Percentiles rank a stretch among this genome's conserved stretches.
phyloP scores from a whole-genome alignment of 257 asterid genomes.

The Solanum bulbocastanum region DNA sequence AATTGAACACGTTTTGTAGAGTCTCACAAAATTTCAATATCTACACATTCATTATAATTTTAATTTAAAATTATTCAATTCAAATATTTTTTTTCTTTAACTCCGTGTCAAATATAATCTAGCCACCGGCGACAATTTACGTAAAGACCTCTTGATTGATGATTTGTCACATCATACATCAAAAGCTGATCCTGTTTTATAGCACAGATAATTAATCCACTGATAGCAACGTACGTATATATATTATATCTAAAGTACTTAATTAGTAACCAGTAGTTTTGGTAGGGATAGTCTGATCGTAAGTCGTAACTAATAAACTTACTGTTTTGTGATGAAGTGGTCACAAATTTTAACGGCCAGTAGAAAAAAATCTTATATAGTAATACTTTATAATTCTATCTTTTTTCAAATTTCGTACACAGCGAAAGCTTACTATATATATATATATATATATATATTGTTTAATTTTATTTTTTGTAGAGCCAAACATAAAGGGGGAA shows the following conservation, averaged over 20 bases:
- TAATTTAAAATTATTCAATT: accelerated
- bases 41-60: neutral
- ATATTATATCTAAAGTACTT: neutral
- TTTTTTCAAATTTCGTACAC: neutral
- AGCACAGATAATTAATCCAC: neutral
- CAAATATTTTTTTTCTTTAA: too few relatives aligned
- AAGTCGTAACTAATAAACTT: neutral
- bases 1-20: too few relatives aligned
- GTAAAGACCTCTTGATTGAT: neutral
- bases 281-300: too few relatives aligned
- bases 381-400: neutral
- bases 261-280: neutral
- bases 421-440: neutral
- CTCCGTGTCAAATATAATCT: neutral
- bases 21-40: too few relatives aligned
- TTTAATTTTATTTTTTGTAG: too few relatives aligned
- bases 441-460: too few relatives aligned
- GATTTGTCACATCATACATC: neutral
- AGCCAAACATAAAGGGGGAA: neutral
- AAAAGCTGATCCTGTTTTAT: neutral
- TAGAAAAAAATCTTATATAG: neutral
- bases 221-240: neutral
- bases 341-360: too few relatives aligned
- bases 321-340: neutral
- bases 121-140: neutral